Percentiles rank a stretch among this genome's conserved stretches.
These are phyloP conservation scores for Candida orba DNA, from an alignment of 805 yeast species.

Conservation along the genomic window DNA sequence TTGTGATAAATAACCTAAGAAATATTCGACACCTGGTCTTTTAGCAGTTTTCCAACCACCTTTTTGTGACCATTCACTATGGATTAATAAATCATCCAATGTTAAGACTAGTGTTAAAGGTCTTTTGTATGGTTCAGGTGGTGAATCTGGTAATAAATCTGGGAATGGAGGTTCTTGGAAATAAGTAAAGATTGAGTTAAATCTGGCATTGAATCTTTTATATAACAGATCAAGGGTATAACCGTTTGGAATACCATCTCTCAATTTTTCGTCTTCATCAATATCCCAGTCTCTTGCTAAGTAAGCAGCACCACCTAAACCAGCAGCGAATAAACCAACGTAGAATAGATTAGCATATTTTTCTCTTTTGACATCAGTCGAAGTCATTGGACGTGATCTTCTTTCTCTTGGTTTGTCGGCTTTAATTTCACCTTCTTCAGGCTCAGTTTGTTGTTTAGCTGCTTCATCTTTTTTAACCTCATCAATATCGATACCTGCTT, in stretches of 20 bases:
- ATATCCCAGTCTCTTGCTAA: constrained; percentile 83
- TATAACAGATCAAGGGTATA: constrained; percentile 58
- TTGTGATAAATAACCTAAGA: constrained; percentile 87
- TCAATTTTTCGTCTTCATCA: constrained; percentile 56
- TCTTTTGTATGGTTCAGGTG: constrained; percentile 87
- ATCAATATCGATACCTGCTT: constrained; percentile 73
- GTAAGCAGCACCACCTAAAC: constrained; percentile 55
- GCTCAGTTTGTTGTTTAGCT: no score
- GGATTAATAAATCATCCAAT: constrained; percentile 84
- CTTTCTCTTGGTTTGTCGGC: constrained; percentile 16
- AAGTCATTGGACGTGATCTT: constrained; percentile 55
- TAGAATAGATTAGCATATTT: constrained; percentile 71
- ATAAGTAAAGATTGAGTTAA: constrained; percentile 66
- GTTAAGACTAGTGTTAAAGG: constrained; percentile 86
- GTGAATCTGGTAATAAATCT: constrained; percentile 84
- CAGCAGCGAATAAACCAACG: constrained; percentile 41
- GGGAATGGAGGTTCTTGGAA: constrained; percentile 93
- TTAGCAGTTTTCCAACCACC: constrained; percentile 98
- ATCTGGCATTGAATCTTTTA: constrained; percentile 63
- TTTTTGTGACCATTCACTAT: constrained; percentile 86
- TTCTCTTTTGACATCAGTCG: constrained; percentile 78
- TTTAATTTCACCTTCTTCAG: constrained; percentile 13
- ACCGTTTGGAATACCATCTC: constrained; percentile 54
- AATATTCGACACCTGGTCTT: constrained; percentile 97
- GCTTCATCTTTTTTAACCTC: constrained; percentile 15